Percentiles rank a stretch among this genome's conserved stretches.
Evolutionary conservation across 345 rosid genomes (phyloP).

Genomic region (Nasturtium officinale): DNA sequence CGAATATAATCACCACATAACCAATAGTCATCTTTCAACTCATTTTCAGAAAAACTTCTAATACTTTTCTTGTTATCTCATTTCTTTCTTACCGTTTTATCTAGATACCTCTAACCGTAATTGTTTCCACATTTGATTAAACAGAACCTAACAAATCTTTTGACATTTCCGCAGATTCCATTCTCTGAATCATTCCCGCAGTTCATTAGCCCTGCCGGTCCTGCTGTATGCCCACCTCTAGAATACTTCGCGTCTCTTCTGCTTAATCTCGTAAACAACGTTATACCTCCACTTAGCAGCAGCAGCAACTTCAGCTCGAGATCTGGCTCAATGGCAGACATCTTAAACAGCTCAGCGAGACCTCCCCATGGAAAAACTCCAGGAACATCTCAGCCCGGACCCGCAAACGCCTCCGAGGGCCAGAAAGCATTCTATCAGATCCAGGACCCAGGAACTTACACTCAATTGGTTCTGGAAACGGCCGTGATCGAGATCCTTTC

Average conservation of each 20-base stretch:
- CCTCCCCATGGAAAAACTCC: constrained; percentile 67
- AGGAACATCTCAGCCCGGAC: constrained; percentile 73
- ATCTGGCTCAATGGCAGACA: constrained; percentile 66
- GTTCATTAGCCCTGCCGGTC: constrained; percentile 66
- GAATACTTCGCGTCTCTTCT: constrained; percentile 92
- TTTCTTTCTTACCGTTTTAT: constrained; percentile 16
- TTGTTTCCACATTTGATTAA: constrained; percentile 8
- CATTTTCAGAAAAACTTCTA: background rate
- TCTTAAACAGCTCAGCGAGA: constrained; percentile 56
- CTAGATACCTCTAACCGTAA: constrained; percentile 6
- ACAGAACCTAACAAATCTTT: constrained; percentile 13
- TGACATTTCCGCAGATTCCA: constrained; percentile 62
- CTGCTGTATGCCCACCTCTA: constrained; percentile 77
- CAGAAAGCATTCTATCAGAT: constrained; percentile 92
- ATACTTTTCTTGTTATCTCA: background rate
- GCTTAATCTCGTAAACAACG: constrained; percentile 88
- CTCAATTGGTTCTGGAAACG: constrained; percentile 94
- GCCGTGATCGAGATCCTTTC: constrained; percentile 94
- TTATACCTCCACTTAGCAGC: constrained; percentile 82
- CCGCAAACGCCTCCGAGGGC: constrained; percentile 69
- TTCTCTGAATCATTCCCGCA: constrained; percentile 94
- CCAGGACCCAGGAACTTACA: constrained; percentile 97
- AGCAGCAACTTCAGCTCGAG: constrained; percentile 51
- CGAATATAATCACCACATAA: background rate
- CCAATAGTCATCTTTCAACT: constrained; percentile 2